phyloP scores from a whole-genome alignment of 176 grass and related monocot genomes.

The Rhipidocladum racemiflorum region DNA sequence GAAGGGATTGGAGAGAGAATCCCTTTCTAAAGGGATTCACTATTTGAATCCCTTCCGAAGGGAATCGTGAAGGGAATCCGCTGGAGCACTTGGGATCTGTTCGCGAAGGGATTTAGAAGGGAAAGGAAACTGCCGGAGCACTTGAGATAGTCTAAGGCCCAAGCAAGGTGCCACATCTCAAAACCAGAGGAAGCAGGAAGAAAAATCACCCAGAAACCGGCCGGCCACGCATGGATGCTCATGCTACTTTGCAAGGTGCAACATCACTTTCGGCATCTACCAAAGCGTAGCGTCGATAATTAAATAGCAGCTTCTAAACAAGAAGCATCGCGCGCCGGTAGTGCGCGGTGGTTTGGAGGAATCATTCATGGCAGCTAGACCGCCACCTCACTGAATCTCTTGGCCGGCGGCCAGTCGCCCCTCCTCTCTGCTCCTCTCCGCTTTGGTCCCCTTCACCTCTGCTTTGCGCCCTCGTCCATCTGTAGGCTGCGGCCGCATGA shows the following conservation, averaged over 20 bases:
- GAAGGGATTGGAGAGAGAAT: too few relatives aligned
- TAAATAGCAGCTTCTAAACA: not conserved
- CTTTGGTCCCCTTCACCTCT: conserved; percentile 17
- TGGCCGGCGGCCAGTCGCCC: not conserved
- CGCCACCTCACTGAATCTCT: not conserved
- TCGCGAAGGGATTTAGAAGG: too few relatives aligned
- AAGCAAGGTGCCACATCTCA: not conserved
- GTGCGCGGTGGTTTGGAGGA: not conserved
- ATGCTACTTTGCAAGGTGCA: not conserved
- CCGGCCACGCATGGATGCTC: not conserved
- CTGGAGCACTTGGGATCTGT: too few relatives aligned
- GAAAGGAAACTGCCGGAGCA: too few relatives aligned
- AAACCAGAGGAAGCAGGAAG: not conserved
- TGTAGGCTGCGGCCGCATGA: not conserved
- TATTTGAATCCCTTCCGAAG: too few relatives aligned
- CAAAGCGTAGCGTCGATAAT: not conserved
- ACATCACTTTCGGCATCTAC: not conserved
- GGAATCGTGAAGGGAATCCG: too few relatives aligned
- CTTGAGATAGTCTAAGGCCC: not conserved
- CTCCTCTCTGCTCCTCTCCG: too few relatives aligned
- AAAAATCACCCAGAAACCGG: not conserved
- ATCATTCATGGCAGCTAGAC: not conserved
- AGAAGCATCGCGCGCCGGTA: not conserved
- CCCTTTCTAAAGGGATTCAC: too few relatives aligned
- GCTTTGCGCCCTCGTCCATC: not conserved